A percentile compares a stretch with the other conserved stretches of the same genome.
phyloP scores from a whole-genome alignment of 495 filamentous ascomycete genomes.

The Aspergillus sclerotiicarbonarius region DNA sequence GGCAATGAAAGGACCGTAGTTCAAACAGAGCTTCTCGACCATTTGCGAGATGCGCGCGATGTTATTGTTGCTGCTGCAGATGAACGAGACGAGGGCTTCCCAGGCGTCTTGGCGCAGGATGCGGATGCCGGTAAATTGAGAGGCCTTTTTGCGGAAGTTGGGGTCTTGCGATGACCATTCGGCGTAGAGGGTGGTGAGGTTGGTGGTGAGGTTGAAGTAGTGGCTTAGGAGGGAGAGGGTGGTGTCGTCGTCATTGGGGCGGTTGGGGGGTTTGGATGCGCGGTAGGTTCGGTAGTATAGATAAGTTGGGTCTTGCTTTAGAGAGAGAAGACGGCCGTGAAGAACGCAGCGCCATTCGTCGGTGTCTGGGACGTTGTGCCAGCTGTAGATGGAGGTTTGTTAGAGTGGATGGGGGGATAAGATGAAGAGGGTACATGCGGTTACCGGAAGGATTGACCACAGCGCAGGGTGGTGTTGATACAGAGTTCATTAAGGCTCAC shows the following conservation, averaged over 20 bases:
- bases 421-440: not conserved
- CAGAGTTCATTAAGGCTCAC: slow-evolving; percentile 79
- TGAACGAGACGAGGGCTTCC: slow-evolving; percentile 92
- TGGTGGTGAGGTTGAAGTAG: slow-evolving; percentile 79
- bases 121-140: slow-evolving; percentile 87
- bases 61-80: slow-evolving; percentile 99
- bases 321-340: slow-evolving; percentile 75
- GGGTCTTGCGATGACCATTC: slow-evolving; percentile 84
- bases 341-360: slow-evolving; percentile 92
- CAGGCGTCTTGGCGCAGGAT: slow-evolving; percentile 94
- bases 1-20: slow-evolving; percentile 78
- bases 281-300: slow-evolving; percentile 77
- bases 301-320: slow-evolving; percentile 75
- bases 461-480: slow-evolving; percentile 85
- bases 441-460: slow-evolving; percentile 84
- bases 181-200: slow-evolving; percentile 72
- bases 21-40: slow-evolving; percentile 85
- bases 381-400: slow-evolving; percentile 43
- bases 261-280: slow-evolving; percentile 34
- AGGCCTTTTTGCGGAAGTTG: slow-evolving; percentile 86
- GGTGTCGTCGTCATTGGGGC: slow-evolving; percentile 17
- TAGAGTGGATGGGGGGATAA: not conserved
- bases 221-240: slow-evolving; percentile 66
- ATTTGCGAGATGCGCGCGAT: slow-evolving; percentile 93
- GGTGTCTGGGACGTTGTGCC: slow-evolving; percentile 69